Evolutionary conservation across 768 basidiomycete genomes (phyloP).

Genomic region (Russula vinacea): DNA sequence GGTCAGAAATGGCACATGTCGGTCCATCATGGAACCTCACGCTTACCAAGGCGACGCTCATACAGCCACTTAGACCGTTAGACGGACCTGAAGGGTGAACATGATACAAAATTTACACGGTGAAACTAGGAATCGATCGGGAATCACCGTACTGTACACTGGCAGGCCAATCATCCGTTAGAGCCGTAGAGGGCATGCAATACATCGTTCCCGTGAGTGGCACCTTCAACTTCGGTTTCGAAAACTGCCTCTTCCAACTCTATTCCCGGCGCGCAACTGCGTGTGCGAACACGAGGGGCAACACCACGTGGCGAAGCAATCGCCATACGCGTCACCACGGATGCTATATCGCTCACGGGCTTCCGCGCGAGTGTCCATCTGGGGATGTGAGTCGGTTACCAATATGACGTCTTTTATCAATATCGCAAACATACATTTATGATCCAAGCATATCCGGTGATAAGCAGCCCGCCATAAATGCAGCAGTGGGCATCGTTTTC

Average conservation of each 20-base stretch:
- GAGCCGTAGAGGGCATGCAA: too few relatives aligned
- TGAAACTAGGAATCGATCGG: slow-evolving; percentile 37
- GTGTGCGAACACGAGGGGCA: neutral
- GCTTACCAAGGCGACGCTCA: too few relatives aligned
- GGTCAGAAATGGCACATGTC: too few relatives aligned
- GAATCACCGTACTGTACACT: too few relatives aligned
- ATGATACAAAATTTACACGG: too few relatives aligned
- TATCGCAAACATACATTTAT: slow-evolving; percentile 37
- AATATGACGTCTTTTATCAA: too few relatives aligned
- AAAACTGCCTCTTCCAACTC: slow-evolving; percentile 11
- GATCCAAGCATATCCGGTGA: slow-evolving; percentile 37
- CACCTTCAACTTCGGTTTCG: slow-evolving; percentile 27
- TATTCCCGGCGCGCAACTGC: slow-evolving; percentile 7
- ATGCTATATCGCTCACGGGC: slow-evolving; percentile 1
- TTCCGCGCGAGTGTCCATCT: neutral
- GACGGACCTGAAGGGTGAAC: too few relatives aligned
- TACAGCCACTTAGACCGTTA: too few relatives aligned
- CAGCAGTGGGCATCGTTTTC: slow-evolving; percentile 41
- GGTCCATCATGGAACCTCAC: too few relatives aligned
- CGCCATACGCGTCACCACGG: neutral
- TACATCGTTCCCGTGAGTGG: too few relatives aligned
- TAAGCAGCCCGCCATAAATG: slow-evolving; percentile 37
- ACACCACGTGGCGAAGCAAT: neutral
- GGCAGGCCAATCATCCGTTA: too few relatives aligned
- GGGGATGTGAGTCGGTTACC: too few relatives aligned